These are phyloP conservation scores for Circinella minor DNA, from an alignment of 371 early-diverging fungal species.

Conservation along the genomic window DNA sequence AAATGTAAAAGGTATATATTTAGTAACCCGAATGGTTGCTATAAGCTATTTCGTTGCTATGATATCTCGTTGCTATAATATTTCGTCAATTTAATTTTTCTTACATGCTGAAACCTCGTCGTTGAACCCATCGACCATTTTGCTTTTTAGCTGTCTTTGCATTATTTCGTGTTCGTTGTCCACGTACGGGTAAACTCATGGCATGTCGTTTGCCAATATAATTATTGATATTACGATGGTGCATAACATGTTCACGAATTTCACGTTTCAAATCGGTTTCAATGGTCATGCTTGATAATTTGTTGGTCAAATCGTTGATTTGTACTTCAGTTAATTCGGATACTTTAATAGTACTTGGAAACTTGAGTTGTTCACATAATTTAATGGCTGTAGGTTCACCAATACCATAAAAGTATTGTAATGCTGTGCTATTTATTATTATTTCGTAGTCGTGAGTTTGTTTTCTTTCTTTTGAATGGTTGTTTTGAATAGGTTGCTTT, in stretches of 20 bases:
- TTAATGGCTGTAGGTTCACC: slow-evolving; percentile 77
- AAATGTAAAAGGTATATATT: neutral
- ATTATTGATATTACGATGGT: slow-evolving; percentile 80
- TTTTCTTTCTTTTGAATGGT: too few species aligned
- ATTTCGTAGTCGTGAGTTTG: too few species aligned
- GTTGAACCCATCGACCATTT: slow-evolving; percentile 71
- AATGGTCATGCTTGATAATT: slow-evolving; percentile 88
- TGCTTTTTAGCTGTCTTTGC: slow-evolving; percentile 86
- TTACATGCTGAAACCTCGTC: slow-evolving; percentile 50
- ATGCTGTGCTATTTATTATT: slow-evolving; percentile 38
- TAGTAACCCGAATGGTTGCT: too few species aligned
- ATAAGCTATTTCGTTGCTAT: too few species aligned
- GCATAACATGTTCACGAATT: slow-evolving; percentile 78
- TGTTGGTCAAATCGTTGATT: slow-evolving; percentile 82
- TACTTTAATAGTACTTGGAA: slow-evolving; percentile 80
- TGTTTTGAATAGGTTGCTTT: too few species aligned
- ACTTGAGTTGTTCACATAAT: slow-evolving; percentile 79
- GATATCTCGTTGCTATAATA: too few species aligned
- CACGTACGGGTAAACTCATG: slow-evolving; percentile 89
- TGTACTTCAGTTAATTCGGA: slow-evolving; percentile 87
- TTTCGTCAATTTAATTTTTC: neutral
- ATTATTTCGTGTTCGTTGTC: slow-evolving; percentile 90
- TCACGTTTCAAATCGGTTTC: slow-evolving; percentile 89
- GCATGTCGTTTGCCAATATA: slow-evolving; percentile 88
- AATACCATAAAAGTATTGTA: slow-evolving; percentile 93